phyloP scores from a whole-genome alignment of 108 stramenopile species.

The Nitzschia inconspicua region DNA sequence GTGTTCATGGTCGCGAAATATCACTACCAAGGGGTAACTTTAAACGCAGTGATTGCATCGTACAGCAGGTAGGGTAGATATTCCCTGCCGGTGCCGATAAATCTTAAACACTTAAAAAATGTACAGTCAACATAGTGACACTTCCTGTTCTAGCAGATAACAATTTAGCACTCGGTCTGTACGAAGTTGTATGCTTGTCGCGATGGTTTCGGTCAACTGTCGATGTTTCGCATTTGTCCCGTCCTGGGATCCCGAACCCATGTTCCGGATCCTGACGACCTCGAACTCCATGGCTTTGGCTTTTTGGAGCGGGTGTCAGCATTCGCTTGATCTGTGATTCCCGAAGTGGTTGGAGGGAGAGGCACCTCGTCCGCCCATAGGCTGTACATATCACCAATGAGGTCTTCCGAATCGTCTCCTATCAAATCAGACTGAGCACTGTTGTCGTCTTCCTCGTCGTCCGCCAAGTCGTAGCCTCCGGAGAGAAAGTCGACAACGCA shows the following conservation, averaged over 20 bases:
- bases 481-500: conserved; percentile 35
- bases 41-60: too few species aligned
- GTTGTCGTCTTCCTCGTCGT: not conserved
- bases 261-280: conserved; percentile 73
- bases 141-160: too few species aligned
- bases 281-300: conserved; percentile 69
- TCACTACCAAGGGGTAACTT: too few species aligned
- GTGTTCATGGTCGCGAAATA: not conserved
- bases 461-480: conserved; percentile 13
- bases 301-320: not conserved
- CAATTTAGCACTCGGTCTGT: too few species aligned
- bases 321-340: not conserved
- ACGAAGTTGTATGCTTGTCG: not conserved
- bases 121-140: not conserved
- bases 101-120: not conserved
- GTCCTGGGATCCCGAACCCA: conserved; percentile 76
- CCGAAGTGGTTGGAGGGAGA: conserved; percentile 11
- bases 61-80: too few species aligned
- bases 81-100: too few species aligned
- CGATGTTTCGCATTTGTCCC: conserved; percentile 75
- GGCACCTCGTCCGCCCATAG: conserved; percentile 58
- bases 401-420: conserved; percentile 35
- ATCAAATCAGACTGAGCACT: not conserved
- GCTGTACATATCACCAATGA: conserved; percentile 51
- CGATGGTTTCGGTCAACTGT: conserved; percentile 1